These are phyloP conservation scores for Cladosporium halotolerans DNA, from an alignment of 2,329 filamentous ascomycete genomes.

Conservation along the genomic window DNA sequence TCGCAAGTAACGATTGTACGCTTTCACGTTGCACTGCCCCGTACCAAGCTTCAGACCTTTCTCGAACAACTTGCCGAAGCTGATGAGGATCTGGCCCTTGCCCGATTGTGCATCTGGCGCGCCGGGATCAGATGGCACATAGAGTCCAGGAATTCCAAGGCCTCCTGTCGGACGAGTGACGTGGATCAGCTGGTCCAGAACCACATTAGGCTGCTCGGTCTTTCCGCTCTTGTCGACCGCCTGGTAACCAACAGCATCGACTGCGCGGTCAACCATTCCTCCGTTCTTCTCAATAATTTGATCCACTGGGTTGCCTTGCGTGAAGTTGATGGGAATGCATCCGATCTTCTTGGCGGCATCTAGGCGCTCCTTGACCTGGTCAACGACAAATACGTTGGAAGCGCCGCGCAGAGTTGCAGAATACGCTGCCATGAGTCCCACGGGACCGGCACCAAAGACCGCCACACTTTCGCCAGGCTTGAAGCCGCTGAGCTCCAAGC, in stretches of 20 bases:
- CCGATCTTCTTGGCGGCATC: constrained; percentile 56
- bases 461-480: constrained; percentile 56
- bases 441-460: constrained; percentile 54
- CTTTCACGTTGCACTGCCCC: constrained; percentile 63
- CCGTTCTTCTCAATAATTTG: constrained; percentile 55
- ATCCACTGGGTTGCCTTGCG: constrained; percentile 52
- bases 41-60: constrained; percentile 58
- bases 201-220: constrained; percentile 57
- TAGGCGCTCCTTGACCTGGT: constrained; percentile 55
- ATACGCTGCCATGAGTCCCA: constrained; percentile 62
- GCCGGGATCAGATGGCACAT: constrained; percentile 51
- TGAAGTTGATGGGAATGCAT: constrained; percentile 56
- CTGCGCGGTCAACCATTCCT: constrained; percentile 57
- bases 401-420: constrained; percentile 56
- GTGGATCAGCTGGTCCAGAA: constrained; percentile 58
- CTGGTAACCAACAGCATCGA: constrained; percentile 63
- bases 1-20: constrained; percentile 60
- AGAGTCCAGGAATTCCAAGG: constrained; percentile 48
- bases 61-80: constrained; percentile 63
- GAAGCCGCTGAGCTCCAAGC: constrained; percentile 53
- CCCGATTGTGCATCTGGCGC: constrained; percentile 54
- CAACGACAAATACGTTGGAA: constrained; percentile 56
- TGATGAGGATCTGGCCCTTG: constrained; percentile 59
- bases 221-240: constrained; percentile 51
- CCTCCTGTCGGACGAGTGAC: constrained; percentile 54